Conservation (phyloP, 345 rosid species). For the Leavenworthia alabamica region DNA sequence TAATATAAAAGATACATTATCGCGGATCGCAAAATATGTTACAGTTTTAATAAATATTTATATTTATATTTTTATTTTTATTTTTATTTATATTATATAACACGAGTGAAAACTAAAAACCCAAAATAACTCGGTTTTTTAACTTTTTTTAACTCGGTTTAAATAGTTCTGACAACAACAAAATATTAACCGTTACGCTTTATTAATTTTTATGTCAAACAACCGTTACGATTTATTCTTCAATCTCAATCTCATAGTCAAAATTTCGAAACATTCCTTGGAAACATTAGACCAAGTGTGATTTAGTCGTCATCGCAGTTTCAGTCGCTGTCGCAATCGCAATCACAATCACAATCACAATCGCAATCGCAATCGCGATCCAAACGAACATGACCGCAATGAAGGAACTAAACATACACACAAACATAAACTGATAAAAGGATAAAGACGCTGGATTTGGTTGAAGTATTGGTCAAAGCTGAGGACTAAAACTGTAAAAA, state of each 20-base stretch:
- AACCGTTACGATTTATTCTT: neutral
- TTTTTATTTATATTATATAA: no score
- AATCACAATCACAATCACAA: no score
- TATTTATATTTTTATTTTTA: no score
- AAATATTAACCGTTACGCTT: neutral
- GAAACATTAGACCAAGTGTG: neutral
- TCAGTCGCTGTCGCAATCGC: no score
- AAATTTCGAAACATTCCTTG: no score
- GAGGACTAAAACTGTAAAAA: conserved; percentile 11
- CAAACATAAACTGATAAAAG: neutral
- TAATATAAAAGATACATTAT: no score
- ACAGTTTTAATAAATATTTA: neutral
- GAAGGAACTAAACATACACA: neutral
- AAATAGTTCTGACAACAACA: neutral
- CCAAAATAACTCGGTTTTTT: neutral
- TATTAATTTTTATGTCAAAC: no score
- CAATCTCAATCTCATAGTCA: neutral
- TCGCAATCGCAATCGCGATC: neutral
- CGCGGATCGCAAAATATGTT: neutral
- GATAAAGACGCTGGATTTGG: conserved; percentile 9
- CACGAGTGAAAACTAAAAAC: neutral
- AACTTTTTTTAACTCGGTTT: no score
- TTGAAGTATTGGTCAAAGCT: conserved; percentile 13
- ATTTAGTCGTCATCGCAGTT: no score
- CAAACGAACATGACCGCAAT: neutral